A percentile compares a stretch with the other conserved stretches of the same genome.
Conservation (phyloP, 192 early-diverging fungal genomes). For the Coemansia sp. region DNA sequence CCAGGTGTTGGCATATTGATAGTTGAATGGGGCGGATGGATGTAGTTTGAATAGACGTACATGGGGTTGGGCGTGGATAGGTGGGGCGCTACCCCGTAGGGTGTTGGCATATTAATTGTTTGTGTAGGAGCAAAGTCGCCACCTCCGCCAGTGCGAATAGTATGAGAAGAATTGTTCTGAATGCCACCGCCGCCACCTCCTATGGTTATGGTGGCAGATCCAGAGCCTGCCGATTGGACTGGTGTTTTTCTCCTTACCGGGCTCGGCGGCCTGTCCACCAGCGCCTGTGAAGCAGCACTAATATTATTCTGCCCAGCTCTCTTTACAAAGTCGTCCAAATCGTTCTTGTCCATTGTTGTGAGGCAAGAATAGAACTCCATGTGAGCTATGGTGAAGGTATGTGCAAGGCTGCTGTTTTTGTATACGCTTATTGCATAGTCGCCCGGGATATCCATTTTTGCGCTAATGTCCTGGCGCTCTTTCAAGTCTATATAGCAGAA, state of each 20-base stretch:
- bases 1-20: not conserved
- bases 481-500: constrained; percentile 3
- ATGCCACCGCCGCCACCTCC: not conserved
- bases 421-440: constrained; percentile 6
- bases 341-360: not conserved
- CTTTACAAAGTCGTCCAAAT: not conserved
- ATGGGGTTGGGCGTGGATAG: not conserved
- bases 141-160: too few species aligned
- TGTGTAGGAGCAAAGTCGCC: not conserved
- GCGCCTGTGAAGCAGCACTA: not conserved
- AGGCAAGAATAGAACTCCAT: constrained; percentile 11
- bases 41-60: constrained; percentile 5
- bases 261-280: too few species aligned
- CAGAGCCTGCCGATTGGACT: not conserved
- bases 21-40: not conserved
- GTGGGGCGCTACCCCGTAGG: not conserved
- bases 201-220: constrained; percentile 1
- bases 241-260: too few species aligned
- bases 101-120: not conserved
- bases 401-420: not conserved
- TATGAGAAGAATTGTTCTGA: too few species aligned
- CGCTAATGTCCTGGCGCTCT: not conserved
- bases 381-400: not conserved
- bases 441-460: not conserved
- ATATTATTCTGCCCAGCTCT: not conserved